Conservation (phyloP, 257 asterid genomes). For the Paraleonurus japonicus region DNA sequence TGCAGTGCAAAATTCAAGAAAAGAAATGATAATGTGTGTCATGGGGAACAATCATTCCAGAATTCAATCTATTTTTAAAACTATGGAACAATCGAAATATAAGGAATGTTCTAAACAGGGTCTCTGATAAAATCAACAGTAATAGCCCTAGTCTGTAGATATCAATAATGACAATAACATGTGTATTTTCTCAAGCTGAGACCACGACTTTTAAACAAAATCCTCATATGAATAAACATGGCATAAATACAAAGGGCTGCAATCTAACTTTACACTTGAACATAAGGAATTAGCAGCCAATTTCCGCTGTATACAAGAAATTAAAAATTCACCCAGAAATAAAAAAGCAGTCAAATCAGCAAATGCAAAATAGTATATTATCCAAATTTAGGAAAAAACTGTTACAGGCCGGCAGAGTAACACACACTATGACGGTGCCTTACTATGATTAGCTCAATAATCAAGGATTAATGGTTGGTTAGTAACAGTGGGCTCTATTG, state of each 20-base stretch:
- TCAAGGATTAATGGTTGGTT: neutral
- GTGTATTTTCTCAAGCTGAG: neutral
- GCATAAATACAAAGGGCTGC: neutral
- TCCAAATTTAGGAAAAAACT: neutral
- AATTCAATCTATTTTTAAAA: neutral
- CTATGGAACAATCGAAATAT: neutral
- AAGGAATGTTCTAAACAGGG: neutral
- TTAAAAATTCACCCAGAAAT: neutral
- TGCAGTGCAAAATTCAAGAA: neutral
- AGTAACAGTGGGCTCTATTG: neutral
- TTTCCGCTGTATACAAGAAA: neutral
- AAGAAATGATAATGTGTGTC: neutral
- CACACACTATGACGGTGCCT: neutral
- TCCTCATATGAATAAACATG: neutral
- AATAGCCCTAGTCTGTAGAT: neutral
- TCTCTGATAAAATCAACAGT: conserved; percentile 3
- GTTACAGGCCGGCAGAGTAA: neutral
- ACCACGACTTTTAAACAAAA: neutral
- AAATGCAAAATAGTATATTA: neutral
- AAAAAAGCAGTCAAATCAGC: neutral
- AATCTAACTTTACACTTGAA: neutral
- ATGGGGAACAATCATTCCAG: neutral
- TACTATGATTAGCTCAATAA: neutral
- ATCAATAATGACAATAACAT: neutral
- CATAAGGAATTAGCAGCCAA: conserved; percentile 4